Evolutionary conservation across 805 yeast species (phyloP), one percentile per base, ranked within the genome.

Genomic region (Candida boidinii): DNA sequence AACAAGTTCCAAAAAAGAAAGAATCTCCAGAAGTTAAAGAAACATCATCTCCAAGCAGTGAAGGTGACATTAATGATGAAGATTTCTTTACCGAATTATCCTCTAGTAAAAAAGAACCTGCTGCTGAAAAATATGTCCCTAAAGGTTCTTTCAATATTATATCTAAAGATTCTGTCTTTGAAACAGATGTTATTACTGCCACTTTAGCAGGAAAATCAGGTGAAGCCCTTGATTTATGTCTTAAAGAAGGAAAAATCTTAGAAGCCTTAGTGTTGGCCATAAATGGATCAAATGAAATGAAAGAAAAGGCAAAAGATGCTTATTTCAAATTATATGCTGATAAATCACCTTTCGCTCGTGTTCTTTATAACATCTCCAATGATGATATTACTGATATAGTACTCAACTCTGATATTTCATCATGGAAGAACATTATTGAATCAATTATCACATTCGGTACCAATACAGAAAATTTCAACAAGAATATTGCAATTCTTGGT

Each of bases 181-280:
- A 64, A 7, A 51, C 53, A 4, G 74, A 75, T 26, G 64, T 81
- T 26, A 60, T 68, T 7, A 56, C 61, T 37, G 62, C 70, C 16
- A 54, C 90, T 29, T 66, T 90, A 31, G 53, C 56, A 12, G 86
- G 87, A 38, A 69, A 85, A 31, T 57, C 70, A 30, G 70, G 70
- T 12, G 63, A 68, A 17, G 96, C 96, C 1, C 76, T 85, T 10
- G 70, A 77, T 22, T 49, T 66, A 17, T 76, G 90, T 42, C 59
- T 92, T 38, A 65, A 74, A 28, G 69, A 73, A 23, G 80, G 72
- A 31, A 69, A 71, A 38, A 56, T 86, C 16, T 55, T 72, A 16
- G 97, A 92, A 53, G 96, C 97, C 4, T 68, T 88, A 44, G 62
- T 88, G 18, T 67, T 92, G 39, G 84, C 97, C 0, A 58, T 82